Conservation (phyloP, 495 filamentous ascomycete genomes). For the Ascobolus immersus region DNA sequence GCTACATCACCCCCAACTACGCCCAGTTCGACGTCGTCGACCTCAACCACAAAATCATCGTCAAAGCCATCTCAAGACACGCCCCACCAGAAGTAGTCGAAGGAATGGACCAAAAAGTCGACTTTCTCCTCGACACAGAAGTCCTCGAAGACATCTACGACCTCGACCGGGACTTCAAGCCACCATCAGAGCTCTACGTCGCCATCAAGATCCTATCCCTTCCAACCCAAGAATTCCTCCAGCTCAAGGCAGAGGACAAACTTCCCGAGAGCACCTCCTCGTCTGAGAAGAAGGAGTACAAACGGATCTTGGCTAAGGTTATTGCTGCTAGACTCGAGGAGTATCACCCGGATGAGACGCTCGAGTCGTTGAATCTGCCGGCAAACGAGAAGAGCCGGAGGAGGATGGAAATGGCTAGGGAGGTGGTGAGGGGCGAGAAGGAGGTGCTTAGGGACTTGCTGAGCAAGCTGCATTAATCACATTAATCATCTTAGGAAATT, state of each 20-base stretch:
- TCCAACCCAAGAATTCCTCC: slow-evolving; percentile 3
- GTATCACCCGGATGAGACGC: slow-evolving; percentile 4
- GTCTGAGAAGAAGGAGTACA: neutral
- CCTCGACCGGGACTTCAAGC: slow-evolving; percentile 9
- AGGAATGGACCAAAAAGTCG: slow-evolving; percentile 21
- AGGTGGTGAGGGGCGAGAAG: slow-evolving; percentile 20
- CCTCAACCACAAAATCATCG: slow-evolving; percentile 31
- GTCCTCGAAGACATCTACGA: slow-evolving; percentile 13
- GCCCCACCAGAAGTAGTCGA: slow-evolving; percentile 18
- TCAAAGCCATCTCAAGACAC: slow-evolving; percentile 22
- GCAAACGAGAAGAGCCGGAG: slow-evolving; percentile 19
- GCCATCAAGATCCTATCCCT: slow-evolving; percentile 17
- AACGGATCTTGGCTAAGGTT: neutral
- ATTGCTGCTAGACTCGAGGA: neutral
- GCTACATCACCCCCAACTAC: slow-evolving; percentile 62
- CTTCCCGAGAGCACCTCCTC: neutral
- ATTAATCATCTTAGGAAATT: no score
- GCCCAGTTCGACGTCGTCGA: slow-evolving; percentile 60
- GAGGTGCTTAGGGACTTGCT: slow-evolving; percentile 17
- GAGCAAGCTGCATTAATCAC: no score
- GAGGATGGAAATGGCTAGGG: slow-evolving; percentile 17
- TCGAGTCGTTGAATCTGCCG: slow-evolving; percentile 19
- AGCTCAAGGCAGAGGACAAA: neutral
- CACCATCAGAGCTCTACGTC: slow-evolving; percentile 12
- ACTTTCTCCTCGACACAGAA: slow-evolving; percentile 10